Conservation (phyloP, 108 stramenopile species). For the Aurantiochytrium sp. region DNA sequence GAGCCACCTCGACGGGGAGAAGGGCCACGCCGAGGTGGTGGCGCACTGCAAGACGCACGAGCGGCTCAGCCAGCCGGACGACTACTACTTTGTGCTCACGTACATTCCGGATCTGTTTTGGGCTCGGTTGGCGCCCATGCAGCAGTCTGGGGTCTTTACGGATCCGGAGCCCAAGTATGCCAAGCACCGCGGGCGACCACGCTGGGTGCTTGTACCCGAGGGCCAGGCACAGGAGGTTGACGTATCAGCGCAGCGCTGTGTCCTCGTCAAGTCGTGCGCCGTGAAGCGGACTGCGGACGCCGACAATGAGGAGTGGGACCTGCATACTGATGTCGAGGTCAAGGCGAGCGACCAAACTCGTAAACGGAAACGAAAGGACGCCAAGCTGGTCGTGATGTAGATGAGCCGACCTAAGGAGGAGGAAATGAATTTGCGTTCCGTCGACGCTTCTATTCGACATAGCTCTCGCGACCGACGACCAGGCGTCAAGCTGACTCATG, state of each 20-base stretch:
- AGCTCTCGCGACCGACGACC: no score
- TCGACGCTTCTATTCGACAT: no score
- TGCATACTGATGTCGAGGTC: neutral
- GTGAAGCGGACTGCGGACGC: conserved; percentile 11
- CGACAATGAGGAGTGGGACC: conserved; percentile 25
- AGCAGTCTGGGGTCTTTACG: neutral
- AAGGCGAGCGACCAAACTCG: neutral
- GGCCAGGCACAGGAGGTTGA: conserved; percentile 6
- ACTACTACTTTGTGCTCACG: conserved; percentile 6
- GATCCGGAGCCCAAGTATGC: neutral
- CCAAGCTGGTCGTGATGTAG: no score
- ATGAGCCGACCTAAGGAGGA: no score
- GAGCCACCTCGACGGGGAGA: neutral
- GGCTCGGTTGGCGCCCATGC: neutral
- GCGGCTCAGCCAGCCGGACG: neutral
- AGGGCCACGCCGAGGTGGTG: neutral
- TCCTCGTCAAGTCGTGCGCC: neutral
- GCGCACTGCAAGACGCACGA: neutral
- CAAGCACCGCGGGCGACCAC: neutral
- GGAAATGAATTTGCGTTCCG: no score
- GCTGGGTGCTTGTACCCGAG: conserved; percentile 2
- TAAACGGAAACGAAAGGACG: neutral
- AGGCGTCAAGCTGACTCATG: no score
- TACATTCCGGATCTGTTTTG: conserved; percentile 29
- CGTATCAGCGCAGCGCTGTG: conserved; percentile 1